A percentile compares a stretch with the other conserved stretches of the same genome.
These are phyloP conservation scores for Solanum arcanum DNA, from an alignment of 257 asterid species.

Conservation along the genomic window DNA sequence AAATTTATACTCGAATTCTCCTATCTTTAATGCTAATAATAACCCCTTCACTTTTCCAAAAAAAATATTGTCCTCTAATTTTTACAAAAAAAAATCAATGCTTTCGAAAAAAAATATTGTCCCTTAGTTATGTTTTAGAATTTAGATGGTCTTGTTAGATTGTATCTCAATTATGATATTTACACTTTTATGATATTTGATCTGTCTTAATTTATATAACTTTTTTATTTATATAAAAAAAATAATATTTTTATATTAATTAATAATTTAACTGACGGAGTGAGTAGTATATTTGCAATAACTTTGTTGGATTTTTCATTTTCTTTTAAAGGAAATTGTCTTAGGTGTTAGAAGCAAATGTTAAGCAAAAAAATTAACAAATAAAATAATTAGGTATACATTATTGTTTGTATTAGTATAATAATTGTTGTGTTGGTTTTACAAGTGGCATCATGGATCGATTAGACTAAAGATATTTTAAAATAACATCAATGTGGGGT, in stretches of 20 bases:
- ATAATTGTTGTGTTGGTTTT: not conserved
- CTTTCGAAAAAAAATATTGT: too few relatives aligned
- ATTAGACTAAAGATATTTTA: not conserved
- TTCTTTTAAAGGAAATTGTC: not conserved
- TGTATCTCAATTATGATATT: too few relatives aligned
- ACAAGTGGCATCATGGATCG: not conserved
- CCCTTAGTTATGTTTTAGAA: not conserved
- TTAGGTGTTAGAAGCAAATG: not conserved
- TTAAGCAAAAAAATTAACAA: not conserved
- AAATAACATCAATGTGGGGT: not conserved
- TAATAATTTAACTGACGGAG: too few relatives aligned
- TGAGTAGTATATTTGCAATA: not conserved
- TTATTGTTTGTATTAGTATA: not conserved
- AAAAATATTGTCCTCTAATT: not conserved
- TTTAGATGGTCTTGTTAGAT: too few relatives aligned
- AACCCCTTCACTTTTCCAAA: not conserved
- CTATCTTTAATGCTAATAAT: not conserved
- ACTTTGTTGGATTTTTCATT: not conserved
- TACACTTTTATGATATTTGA: too few relatives aligned
- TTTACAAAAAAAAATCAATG: not conserved
- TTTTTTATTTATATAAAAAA: too few relatives aligned
- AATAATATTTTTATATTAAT: too few relatives aligned
- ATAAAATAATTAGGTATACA: not conserved
- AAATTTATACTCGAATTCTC: not conserved
- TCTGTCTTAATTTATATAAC: too few relatives aligned